These are phyloP conservation scores for Cryphonectria naterciae DNA, from an alignment of 2,329 filamentous ascomycete genomes.

Conservation along the genomic window DNA sequence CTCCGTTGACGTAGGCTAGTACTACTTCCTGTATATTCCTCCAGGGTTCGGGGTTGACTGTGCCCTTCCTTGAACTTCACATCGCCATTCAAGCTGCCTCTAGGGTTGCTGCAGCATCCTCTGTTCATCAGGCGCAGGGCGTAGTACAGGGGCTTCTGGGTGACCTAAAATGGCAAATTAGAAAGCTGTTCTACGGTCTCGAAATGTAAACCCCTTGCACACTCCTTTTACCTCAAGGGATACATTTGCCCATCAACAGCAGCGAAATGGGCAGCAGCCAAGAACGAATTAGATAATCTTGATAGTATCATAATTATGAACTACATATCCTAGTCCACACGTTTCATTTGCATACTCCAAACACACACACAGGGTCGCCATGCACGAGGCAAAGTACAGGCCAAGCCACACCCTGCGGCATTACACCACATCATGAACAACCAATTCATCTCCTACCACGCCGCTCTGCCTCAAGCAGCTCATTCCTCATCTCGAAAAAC, in stretches of 20 bases:
- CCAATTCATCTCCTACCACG: conserved; percentile 49
- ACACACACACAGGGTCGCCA: background rate
- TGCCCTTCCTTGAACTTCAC: too few relatives aligned
- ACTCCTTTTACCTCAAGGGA: background rate
- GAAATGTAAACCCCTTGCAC: background rate
- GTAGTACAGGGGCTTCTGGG: too few relatives aligned
- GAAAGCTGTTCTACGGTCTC: background rate
- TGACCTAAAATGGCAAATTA: background rate
- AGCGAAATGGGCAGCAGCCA: background rate
- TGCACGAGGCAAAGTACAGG: background rate
- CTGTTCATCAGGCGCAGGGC: too few relatives aligned
- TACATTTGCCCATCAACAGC: background rate
- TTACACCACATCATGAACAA: background rate
- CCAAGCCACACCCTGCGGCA: background rate
- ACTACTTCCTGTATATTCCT: background rate
- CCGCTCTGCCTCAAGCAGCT: conserved; percentile 71
- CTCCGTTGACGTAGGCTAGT: too few relatives aligned
- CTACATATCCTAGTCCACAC: conserved; percentile 3
- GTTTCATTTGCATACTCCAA: background rate
- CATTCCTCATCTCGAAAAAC: conserved; percentile 76
- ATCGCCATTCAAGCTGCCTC: too few relatives aligned
- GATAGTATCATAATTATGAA: conserved; percentile 5
- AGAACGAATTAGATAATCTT: background rate
- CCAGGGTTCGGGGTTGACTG: background rate
- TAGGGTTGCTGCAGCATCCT: too few relatives aligned